A percentile compares a stretch with the other conserved stretches of the same genome.
Evolutionary conservation across 495 filamentous ascomycete species (phyloP).

Genomic region (Neurospora tetrasperma): DNA sequence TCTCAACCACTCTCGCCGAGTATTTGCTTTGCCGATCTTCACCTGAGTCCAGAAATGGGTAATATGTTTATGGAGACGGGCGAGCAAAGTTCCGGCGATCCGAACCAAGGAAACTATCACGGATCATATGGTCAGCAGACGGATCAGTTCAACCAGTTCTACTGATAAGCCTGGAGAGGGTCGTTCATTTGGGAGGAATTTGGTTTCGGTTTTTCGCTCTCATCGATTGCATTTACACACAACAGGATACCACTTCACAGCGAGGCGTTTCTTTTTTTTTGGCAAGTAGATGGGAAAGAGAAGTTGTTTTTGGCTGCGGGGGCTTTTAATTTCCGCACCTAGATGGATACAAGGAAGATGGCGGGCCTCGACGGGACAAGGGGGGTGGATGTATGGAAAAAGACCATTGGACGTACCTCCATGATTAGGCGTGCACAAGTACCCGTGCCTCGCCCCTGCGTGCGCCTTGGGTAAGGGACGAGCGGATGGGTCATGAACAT

Average conservation of each 20-base stretch:
- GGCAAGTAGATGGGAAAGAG: neutral
- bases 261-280: neutral
- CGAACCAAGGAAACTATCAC: neutral
- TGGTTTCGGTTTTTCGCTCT: neutral
- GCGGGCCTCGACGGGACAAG: neutral
- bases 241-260: neutral
- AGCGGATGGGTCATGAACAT: neutral
- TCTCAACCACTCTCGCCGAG: neutral
- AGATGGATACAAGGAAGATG: neutral
- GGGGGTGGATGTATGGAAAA: neutral
- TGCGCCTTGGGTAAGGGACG: neutral
- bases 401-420: neutral
- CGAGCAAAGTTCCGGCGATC: neutral
- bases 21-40: neutral
- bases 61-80: neutral
- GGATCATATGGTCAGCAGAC: neutral
- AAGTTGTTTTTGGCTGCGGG: neutral
- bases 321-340: neutral
- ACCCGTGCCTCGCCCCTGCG: neutral
- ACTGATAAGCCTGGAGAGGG: neutral
- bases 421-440: neutral
- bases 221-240: neutral
- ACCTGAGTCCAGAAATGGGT: neutral
- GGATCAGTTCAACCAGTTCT: neutral
- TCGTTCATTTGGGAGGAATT: neutral